Conservation (phyloP, 108 stramenopile species). For the Mediolabrus comicus region DNA sequence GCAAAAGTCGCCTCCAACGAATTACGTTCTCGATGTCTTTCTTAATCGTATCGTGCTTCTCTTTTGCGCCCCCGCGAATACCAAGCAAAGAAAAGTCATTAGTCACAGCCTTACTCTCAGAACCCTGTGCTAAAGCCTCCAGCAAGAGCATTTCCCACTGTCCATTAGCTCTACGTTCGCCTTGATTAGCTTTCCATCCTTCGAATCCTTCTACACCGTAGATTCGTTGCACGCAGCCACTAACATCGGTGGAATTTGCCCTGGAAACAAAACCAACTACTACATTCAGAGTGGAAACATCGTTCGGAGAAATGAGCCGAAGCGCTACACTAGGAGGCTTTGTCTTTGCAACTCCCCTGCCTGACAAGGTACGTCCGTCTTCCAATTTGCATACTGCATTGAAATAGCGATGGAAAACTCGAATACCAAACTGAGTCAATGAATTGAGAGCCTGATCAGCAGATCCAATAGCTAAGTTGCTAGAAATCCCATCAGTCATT, state of each 20-base stretch:
- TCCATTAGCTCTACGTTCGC: conserved; percentile 66
- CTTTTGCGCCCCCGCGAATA: conserved; percentile 3
- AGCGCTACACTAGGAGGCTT: conserved; percentile 8
- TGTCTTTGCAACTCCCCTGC: neutral
- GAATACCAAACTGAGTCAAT: conserved; percentile 42
- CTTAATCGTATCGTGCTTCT: conserved; percentile 2
- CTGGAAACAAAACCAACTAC: conserved; percentile 3
- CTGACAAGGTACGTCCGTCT: neutral
- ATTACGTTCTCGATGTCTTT: conserved; percentile 25
- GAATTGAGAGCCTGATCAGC: conserved; percentile 49
- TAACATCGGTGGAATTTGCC: conserved; percentile 2
- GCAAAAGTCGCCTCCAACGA: conserved; percentile 52
- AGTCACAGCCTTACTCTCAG: neutral
- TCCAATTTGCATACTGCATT: conserved; percentile 7
- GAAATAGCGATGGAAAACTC: conserved; percentile 42
- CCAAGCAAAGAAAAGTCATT: neutral
- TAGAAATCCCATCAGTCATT: conserved; percentile 46
- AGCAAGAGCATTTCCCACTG: conserved; percentile 78
- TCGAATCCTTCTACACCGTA: conserved; percentile 33
- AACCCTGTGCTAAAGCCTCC: conserved; percentile 40
- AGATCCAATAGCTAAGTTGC: conserved; percentile 41
- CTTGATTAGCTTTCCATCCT: conserved; percentile 28
- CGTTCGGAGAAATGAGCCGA: conserved; percentile 29
- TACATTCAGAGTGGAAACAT: conserved; percentile 19
- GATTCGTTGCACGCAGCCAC: conserved; percentile 51